phyloP scores from a whole-genome alignment of 2,329 filamentous ascomycete genomes.

The Fusarium austroafricanum region DNA sequence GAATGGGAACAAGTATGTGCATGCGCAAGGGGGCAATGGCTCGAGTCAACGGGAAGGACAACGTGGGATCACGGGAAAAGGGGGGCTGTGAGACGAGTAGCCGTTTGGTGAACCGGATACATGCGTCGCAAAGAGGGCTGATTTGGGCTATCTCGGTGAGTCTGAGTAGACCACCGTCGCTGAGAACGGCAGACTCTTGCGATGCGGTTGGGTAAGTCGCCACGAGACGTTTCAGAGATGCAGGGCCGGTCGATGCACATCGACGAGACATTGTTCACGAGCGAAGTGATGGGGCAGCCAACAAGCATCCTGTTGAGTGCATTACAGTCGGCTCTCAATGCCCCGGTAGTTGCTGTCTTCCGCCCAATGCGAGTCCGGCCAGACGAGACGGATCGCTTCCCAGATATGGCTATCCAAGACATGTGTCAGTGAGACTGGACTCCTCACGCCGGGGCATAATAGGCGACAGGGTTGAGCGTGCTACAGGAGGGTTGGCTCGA shows the following conservation, averaged over 20 bases:
- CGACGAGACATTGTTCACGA: constrained; percentile 28
- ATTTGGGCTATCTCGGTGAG: constrained; percentile 41
- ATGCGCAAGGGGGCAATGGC: constrained; percentile 22
- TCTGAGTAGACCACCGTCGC: not conserved
- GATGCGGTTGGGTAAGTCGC: constrained; percentile 18
- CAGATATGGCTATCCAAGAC: constrained; percentile 78
- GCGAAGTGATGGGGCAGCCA: constrained; percentile 3
- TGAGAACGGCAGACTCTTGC: constrained; percentile 4
- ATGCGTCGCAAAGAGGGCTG: constrained; percentile 47
- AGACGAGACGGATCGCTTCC: constrained; percentile 91
- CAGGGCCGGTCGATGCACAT: constrained; percentile 22
- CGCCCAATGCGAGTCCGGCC: constrained; percentile 90
- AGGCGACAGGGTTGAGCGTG: constrained; percentile 33
- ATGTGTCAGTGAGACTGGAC: constrained; percentile 48
- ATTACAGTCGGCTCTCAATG: constrained; percentile 82
- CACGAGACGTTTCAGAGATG: constrained; percentile 39
- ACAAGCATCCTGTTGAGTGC: not conserved
- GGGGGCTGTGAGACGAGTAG: constrained; percentile 36
- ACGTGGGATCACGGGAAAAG: constrained; percentile 39
- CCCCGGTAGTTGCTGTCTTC: constrained; percentile 74
- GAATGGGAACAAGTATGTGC: constrained; percentile 25
- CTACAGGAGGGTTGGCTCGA: constrained; percentile 50
- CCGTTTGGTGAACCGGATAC: constrained; percentile 39
- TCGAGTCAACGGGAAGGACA: constrained; percentile 29
- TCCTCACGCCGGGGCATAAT: constrained; percentile 34